phyloP scores from a whole-genome alignment of 2,329 filamentous ascomycete genomes.

The Metarhizium robertsii region DNA sequence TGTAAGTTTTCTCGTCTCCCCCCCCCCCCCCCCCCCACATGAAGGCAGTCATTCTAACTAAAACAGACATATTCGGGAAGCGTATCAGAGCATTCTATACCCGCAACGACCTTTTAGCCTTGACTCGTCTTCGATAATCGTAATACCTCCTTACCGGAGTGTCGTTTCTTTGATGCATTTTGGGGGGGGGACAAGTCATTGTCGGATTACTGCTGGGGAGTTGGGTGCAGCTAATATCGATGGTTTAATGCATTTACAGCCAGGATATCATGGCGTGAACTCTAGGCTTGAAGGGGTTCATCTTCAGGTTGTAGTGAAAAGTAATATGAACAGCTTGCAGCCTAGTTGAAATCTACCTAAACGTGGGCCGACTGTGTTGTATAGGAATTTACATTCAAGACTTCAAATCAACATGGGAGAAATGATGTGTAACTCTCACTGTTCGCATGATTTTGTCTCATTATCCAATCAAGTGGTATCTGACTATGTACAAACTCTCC shows the following conservation, averaged over 20 bases:
- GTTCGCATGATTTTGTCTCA: neutral
- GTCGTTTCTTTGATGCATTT: neutral
- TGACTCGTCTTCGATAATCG: constrained; percentile 19
- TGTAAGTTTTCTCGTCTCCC: constrained; percentile 49
- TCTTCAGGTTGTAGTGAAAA: neutral
- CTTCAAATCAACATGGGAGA: no score
- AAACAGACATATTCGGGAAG: constrained; percentile 68
- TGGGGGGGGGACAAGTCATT: neutral
- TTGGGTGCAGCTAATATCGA: neutral
- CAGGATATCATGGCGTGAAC: neutral
- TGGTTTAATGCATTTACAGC: neutral
- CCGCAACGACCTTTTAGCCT: constrained; percentile 57
- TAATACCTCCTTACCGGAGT: neutral
- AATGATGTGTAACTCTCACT: no score
- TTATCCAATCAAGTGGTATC: constrained; percentile 1
- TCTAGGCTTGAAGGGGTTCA: neutral
- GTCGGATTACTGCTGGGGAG: neutral
- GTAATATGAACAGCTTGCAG: no score
- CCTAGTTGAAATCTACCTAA: no score
- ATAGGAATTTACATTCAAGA: no score
- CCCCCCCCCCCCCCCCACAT: no score
- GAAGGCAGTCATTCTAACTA: constrained; percentile 2
- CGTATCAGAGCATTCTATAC: constrained; percentile 65
- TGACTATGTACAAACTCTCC: neutral
- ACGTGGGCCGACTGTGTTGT: no score